Evolutionary conservation across 495 filamentous ascomycete genomes (phyloP).

Genomic region (Aspergillus olivimuriae): DNA sequence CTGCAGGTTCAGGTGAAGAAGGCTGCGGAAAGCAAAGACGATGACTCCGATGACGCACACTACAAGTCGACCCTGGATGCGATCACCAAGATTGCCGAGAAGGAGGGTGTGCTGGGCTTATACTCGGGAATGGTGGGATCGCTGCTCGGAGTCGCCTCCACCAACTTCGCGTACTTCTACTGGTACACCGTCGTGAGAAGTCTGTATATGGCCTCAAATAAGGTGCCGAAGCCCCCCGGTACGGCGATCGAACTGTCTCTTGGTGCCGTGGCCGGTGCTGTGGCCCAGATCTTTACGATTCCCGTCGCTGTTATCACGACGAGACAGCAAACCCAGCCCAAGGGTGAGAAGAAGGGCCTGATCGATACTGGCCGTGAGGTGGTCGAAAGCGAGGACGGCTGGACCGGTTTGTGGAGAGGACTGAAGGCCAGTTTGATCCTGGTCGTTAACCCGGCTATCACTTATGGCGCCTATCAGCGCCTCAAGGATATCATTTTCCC

Average conservation of each 20-base stretch:
- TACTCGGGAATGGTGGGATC: conserved; percentile 86
- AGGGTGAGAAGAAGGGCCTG: conserved; percentile 77
- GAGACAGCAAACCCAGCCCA: conserved; percentile 86
- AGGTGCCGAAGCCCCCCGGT: conserved; percentile 57
- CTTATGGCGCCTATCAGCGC: conserved; percentile 94
- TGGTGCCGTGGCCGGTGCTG: conserved; percentile 80
- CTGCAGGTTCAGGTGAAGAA: conserved; percentile 92
- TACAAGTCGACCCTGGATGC: conserved; percentile 86
- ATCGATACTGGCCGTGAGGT: conserved; percentile 87
- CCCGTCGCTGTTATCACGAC: conserved; percentile 94
- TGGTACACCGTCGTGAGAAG: conserved; percentile 91
- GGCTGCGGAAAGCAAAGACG: conserved; percentile 19
- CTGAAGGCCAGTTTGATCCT: conserved; percentile 94
- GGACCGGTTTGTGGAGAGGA: conserved; percentile 85
- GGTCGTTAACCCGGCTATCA: conserved; percentile 96
- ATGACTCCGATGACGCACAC: conserved; percentile 48
- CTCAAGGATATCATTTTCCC: conserved; percentile 75
- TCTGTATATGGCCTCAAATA: conserved; percentile 67
- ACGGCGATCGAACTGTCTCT: conserved; percentile 81
- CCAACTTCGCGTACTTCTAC: conserved; percentile 99
- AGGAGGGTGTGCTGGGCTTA: conserved; percentile 75
- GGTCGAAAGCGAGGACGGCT: conserved; percentile 82
- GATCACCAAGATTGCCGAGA: conserved; percentile 73
- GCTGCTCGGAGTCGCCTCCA: conserved; percentile 87
- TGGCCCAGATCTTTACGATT: conserved; percentile 95